Evolutionary conservation across 2,329 filamentous ascomycete genomes (phyloP).

Genomic region (Beauveria asiatica): DNA sequence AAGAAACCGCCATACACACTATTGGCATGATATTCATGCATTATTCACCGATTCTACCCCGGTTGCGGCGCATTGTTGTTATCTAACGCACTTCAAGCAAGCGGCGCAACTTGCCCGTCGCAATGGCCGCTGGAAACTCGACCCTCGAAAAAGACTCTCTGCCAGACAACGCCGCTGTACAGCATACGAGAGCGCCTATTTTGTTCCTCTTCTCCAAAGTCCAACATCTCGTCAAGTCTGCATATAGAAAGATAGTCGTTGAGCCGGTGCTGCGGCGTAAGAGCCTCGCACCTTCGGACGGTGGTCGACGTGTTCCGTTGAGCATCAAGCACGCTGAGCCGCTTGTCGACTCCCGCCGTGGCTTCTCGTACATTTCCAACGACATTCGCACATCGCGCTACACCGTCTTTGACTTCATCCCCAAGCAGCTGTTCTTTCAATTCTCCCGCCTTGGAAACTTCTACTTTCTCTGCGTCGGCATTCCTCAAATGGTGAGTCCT

Average conservation of each 20-base stretch:
- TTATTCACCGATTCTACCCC: neutral
- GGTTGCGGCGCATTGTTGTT: neutral
- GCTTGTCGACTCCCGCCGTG: constrained; percentile 42
- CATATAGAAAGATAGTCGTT: constrained; percentile 33
- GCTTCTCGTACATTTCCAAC: constrained; percentile 43
- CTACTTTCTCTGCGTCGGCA: constrained; percentile 74
- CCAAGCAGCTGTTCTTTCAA: constrained; percentile 76
- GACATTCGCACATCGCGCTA: constrained; percentile 77
- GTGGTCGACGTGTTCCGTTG: constrained; percentile 50
- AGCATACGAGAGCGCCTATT: neutral
- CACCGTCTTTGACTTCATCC: constrained; percentile 75
- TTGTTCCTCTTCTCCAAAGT: neutral
- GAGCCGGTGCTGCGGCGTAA: constrained; percentile 53
- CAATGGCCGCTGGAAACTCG: neutral
- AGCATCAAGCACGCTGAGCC: constrained; percentile 28
- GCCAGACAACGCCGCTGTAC: constrained; percentile 3
- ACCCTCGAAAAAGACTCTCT: neutral
- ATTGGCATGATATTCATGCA: neutral
- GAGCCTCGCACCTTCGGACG: constrained; percentile 56
- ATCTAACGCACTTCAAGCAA: neutral
- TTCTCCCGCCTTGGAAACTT: constrained; percentile 84
- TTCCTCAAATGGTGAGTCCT: constrained; percentile 58
- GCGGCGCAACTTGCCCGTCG: neutral
- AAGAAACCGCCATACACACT: neutral
- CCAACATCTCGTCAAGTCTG: constrained; percentile 2